Evolutionary conservation across 1,139 yeast genomes (phyloP).

Genomic region (Hansenula lynferdii): DNA sequence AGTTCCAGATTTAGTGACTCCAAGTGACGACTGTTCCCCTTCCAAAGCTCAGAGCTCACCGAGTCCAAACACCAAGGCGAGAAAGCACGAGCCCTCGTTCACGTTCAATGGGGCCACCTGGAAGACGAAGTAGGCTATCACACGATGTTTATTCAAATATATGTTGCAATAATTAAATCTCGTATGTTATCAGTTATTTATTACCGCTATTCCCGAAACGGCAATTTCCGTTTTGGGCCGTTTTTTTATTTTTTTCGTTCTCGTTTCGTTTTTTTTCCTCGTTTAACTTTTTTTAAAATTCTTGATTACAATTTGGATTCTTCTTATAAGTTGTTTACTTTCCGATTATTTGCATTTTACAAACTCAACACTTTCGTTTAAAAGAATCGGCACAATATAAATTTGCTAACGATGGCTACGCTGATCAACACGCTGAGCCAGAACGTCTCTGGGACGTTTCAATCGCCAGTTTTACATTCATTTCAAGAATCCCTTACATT

Average conservation of each 20-base stretch:
- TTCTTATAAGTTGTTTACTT: neutral
- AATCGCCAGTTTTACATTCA: constrained; percentile 9
- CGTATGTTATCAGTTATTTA: too few species aligned
- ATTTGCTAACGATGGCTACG: too few species aligned
- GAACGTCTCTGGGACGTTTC: constrained; percentile 12
- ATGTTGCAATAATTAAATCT: too few species aligned
- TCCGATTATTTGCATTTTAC: neutral
- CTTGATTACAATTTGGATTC: constrained; percentile 1
- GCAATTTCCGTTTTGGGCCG: neutral
- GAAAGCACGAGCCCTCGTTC: too few species aligned
- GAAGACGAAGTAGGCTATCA: too few species aligned
- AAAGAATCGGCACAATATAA: too few species aligned
- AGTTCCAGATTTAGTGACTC: too few species aligned
- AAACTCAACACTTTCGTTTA: neutral
- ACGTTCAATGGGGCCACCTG: too few species aligned
- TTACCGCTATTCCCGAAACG: neutral
- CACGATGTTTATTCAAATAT: too few species aligned
- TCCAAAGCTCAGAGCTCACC: too few species aligned
- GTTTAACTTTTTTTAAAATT: neutral
- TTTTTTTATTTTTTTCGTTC: neutral
- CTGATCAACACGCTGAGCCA: constrained; percentile 13
- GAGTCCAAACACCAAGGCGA: too few species aligned
- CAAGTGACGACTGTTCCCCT: too few species aligned
- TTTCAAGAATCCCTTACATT: constrained; percentile 6
- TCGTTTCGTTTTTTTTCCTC: neutral